Conservation (phyloP, 2,329 filamentous ascomycete genomes). For the Pseudogymnoascus sp. region DNA sequence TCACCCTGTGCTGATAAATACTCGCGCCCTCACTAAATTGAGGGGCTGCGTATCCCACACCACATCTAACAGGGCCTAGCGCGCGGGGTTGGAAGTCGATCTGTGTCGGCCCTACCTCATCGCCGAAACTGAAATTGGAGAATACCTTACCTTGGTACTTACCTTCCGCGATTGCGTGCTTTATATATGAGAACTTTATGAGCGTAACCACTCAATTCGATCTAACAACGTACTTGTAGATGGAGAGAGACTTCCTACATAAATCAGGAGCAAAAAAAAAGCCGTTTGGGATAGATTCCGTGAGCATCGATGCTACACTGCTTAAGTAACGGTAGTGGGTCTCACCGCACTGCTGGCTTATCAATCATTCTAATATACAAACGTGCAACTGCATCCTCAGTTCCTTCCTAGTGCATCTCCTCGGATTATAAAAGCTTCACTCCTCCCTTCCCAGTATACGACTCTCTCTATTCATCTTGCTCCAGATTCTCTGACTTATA, state of each 20-base stretch:
- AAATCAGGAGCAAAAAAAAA: background rate
- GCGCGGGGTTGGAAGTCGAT: background rate
- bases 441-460: background rate
- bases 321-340: background rate
- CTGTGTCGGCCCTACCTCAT: background rate
- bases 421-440: background rate
- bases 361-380: constrained; percentile 1
- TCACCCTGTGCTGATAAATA: too few relatives aligned
- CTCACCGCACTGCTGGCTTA: background rate
- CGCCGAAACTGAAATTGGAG: background rate
- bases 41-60: too few relatives aligned
- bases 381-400: background rate
- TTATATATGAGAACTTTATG: background rate
- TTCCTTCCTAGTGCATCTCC: background rate
- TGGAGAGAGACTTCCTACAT: background rate
- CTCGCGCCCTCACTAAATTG: too few relatives aligned
- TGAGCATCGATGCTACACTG: background rate
- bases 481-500: background rate
- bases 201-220: background rate
- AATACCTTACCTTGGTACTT: background rate
- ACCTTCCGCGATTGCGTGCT: background rate
- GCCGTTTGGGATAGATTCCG: background rate
- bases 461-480: background rate
- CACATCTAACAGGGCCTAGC: background rate
- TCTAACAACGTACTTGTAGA: background rate